Evolutionary conservation across 2,329 filamentous ascomycete species (phyloP).

Genomic region (Colletotrichum theobromicola): DNA sequence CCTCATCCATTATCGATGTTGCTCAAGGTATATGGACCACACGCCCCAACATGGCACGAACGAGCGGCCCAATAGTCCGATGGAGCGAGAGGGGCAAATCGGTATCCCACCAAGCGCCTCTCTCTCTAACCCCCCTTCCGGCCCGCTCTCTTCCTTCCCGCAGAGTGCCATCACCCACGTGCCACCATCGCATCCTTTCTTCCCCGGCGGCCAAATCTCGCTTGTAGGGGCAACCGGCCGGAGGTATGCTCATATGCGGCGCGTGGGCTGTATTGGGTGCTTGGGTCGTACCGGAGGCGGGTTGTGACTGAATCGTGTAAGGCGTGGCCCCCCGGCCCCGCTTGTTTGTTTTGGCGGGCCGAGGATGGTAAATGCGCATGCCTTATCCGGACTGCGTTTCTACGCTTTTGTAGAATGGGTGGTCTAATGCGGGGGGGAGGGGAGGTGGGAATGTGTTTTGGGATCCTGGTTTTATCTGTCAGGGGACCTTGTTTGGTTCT

Average conservation of each 20-base stretch:
- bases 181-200: background rate
- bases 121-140: too few relatives aligned
- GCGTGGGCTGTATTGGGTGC: background rate
- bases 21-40: background rate
- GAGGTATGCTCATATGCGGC: background rate
- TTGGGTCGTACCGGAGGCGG: background rate
- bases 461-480: background rate
- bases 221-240: background rate
- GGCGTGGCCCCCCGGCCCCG: background rate
- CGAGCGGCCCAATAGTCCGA: background rate
- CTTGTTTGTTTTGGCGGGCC: background rate
- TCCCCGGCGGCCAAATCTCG: background rate
- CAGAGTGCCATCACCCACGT: background rate
- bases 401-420: background rate
- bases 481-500: too few relatives aligned
- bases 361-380: background rate
- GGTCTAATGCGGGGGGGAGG: background rate
- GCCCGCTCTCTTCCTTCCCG: background rate
- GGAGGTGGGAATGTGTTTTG: background rate
- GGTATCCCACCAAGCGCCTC: background rate
- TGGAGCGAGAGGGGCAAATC: background rate
- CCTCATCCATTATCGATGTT: accelerated
- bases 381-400: background rate
- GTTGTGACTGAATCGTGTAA: background rate
- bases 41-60: background rate